phyloP scores from a whole-genome alignment of 2,329 filamentous ascomycete species.

The Claviceps maximensis region DNA sequence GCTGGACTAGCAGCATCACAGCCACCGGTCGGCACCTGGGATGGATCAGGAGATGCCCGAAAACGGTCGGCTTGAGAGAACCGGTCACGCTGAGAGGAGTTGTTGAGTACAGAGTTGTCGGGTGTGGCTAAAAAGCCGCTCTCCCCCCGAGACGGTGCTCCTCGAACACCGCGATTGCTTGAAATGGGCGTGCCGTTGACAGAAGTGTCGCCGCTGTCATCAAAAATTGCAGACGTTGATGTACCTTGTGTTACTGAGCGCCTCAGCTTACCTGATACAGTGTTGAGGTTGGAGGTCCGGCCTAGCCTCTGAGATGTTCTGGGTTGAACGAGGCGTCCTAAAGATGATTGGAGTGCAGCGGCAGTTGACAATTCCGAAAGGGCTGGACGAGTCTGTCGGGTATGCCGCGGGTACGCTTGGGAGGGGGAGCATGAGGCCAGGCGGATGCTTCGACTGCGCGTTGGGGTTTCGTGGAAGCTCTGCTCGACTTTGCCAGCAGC shows the following conservation, averaged over 20 bases:
- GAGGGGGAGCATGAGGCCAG: slow-evolving; percentile 21
- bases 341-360: not conserved
- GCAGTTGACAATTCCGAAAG: slow-evolving; percentile 17
- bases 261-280: slow-evolving; percentile 22
- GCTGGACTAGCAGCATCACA: slow-evolving; percentile 39
- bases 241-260: slow-evolving; percentile 19
- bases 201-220: not conserved
- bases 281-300: slow-evolving; percentile 17
- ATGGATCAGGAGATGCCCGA: slow-evolving; percentile 32
- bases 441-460: slow-evolving; percentile 16
- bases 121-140: slow-evolving; percentile 39
- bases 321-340: slow-evolving; percentile 9
- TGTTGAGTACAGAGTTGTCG: slow-evolving; percentile 37
- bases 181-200: not conserved
- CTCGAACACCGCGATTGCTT: slow-evolving; percentile 13
- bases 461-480: slow-evolving; percentile 13
- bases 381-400: slow-evolving; percentile 16
- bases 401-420: slow-evolving; percentile 18
- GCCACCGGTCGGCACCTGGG: slow-evolving; percentile 19
- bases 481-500: slow-evolving; percentile 14
- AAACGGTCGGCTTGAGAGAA: slow-evolving; percentile 27
- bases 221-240: slow-evolving; percentile 1
- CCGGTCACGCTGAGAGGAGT: slow-evolving; percentile 24
- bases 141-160: slow-evolving; percentile 12
- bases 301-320: slow-evolving; percentile 13